Evolutionary conservation across 345 rosid species (phyloP).

Genomic region (Camelina hispida): DNA sequence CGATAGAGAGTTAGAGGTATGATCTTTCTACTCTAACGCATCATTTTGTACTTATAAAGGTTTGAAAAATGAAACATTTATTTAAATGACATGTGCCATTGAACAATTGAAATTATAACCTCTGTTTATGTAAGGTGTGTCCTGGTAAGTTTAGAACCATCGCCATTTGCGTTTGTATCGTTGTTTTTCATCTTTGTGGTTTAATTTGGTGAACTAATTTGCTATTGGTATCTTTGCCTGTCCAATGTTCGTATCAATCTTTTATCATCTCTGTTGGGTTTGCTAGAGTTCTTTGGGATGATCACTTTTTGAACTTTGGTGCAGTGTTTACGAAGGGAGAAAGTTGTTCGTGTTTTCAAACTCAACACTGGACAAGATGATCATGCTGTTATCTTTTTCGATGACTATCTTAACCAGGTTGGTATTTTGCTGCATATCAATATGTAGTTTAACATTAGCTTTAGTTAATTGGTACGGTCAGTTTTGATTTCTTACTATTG

Average conservation of each 20-base stretch:
- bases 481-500: not conserved
- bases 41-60: too few relatives aligned
- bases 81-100: not conserved
- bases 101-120: not conserved
- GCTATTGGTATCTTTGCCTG: not conserved
- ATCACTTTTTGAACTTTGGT: conserved; percentile 28
- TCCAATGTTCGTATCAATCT: not conserved
- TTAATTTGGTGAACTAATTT: not conserved
- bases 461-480: not conserved
- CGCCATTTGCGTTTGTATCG: not conserved
- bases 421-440: conserved; percentile 11
- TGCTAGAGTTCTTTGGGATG: not conserved
- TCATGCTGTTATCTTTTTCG: conserved; percentile 81
- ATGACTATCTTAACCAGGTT: conserved; percentile 86
- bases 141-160: not conserved
- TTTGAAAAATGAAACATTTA: not conserved
- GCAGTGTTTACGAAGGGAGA: conserved; percentile 77
- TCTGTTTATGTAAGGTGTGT: not conserved
- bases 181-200: not conserved
- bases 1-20: conserved; percentile 84
- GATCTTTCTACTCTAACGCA: not conserved
- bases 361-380: conserved; percentile 91
- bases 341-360: conserved; percentile 77
- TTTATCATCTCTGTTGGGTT: not conserved
- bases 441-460: not conserved